A percentile compares a stretch with the other conserved stretches of the same genome.
phyloP scores from a whole-genome alignment of 305 asterid species.

The Fraxinus nigra region DNA sequence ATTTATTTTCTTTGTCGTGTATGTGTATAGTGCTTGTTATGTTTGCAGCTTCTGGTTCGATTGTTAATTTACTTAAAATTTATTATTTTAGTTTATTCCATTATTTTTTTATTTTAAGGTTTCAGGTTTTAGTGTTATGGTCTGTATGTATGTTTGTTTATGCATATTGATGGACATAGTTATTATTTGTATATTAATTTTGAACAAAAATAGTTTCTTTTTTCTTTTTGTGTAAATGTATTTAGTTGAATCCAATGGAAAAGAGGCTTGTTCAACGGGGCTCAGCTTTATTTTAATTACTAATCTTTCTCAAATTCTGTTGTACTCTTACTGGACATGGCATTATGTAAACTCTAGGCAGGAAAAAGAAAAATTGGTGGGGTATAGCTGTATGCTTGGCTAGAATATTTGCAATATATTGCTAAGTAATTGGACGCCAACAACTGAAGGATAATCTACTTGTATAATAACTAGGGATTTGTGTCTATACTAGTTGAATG shows the following conservation, averaged over 20 bases:
- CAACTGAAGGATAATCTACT: neutral
- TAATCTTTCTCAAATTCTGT: neutral
- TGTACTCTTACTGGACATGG: neutral
- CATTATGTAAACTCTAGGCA: neutral
- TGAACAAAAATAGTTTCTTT: neutral
- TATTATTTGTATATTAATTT: neutral
- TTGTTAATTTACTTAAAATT: neutral
- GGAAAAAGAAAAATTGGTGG: neutral
- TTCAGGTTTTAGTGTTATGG: neutral
- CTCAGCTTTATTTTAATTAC: neutral
- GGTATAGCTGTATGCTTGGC: neutral
- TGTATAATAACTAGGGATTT: neutral
- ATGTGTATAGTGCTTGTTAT: neutral
- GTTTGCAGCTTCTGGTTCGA: neutral
- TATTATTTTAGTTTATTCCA: neutral
- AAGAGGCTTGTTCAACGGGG: neutral
- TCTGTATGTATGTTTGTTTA: neutral
- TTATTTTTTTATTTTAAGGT: neutral
- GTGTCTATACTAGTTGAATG: neutral
- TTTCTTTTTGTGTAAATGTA: neutral
- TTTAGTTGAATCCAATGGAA: neutral
- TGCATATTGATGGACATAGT: neutral
- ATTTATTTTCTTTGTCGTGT: neutral
- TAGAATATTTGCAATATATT: neutral
- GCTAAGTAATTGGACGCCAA: neutral